A percentile compares a stretch with the other conserved stretches of the same genome.
Conservation (phyloP, 2,329 filamentous ascomycete species). For the Clathrospora elynae region DNA sequence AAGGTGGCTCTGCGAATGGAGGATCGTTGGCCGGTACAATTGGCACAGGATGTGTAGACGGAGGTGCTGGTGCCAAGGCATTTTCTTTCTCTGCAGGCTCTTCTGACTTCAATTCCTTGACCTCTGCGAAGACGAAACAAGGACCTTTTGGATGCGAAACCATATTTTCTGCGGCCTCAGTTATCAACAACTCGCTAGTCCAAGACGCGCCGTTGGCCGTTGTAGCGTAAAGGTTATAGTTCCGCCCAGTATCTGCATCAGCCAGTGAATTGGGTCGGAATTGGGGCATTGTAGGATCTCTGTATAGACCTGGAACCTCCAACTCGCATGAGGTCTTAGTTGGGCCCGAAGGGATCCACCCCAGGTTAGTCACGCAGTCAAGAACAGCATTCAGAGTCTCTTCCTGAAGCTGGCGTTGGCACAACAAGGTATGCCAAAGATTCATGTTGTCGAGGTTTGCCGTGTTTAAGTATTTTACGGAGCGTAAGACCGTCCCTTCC, state of each 20-base stretch:
- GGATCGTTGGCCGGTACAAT: no score
- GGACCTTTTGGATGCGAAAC: no score
- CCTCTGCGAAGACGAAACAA: no score
- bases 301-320: constrained; percentile 2
- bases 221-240: neutral
- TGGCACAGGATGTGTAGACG: no score
- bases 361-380: constrained; percentile 14
- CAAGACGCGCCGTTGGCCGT: constrained; percentile 5
- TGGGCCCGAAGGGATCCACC: constrained; percentile 29
- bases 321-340: neutral
- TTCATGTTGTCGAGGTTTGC: constrained; percentile 18
- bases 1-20: no score
- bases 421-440: constrained; percentile 35
- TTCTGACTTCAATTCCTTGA: no score
- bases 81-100: no score
- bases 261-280: constrained; percentile 63
- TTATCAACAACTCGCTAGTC: constrained; percentile 7
- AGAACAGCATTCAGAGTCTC: constrained; percentile 28
- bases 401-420: constrained; percentile 24
- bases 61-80: no score
- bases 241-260: neutral
- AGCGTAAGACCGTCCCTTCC: constrained; percentile 23
- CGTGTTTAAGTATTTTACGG: constrained; percentile 13
- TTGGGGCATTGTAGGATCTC: constrained; percentile 70
- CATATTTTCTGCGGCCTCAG: no score